Percentiles rank a stretch among this genome's conserved stretches.
phyloP scores from a whole-genome alignment of 768 basidiomycete species.

The Macrolepiota fuliginosa region DNA sequence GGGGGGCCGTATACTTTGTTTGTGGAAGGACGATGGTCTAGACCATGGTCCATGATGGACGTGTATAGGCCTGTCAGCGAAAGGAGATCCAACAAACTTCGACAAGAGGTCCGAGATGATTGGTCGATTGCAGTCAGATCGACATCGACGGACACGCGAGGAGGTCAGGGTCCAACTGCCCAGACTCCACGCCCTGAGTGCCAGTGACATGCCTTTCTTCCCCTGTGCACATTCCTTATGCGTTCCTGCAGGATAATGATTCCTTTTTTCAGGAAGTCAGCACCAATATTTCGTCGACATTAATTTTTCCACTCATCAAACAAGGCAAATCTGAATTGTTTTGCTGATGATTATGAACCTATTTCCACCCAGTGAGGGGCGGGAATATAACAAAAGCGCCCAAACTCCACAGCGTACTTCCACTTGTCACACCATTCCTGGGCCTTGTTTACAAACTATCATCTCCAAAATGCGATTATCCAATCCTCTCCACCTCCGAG shows the following conservation, averaged over 20 bases:
- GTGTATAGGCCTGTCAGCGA: too few relatives aligned
- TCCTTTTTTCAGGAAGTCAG: background rate
- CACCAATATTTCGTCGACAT: background rate
- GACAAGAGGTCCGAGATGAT: background rate
- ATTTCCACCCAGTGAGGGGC: background rate
- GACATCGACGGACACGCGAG: slow-evolving; percentile 9
- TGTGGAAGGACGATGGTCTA: background rate
- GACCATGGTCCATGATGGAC: background rate
- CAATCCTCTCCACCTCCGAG: slow-evolving; percentile 10
- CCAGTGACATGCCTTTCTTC: slow-evolving; percentile 9
- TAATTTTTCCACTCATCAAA: background rate
- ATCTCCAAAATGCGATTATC: slow-evolving; percentile 11
- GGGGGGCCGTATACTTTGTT: background rate
- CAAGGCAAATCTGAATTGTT: background rate
- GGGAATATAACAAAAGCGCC: slow-evolving; percentile 4
- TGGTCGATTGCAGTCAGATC: slow-evolving; percentile 4
- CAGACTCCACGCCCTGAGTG: background rate
- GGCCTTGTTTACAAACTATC: slow-evolving; percentile 2
- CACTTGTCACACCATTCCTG: slow-evolving; percentile 9
- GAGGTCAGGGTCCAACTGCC: slow-evolving; percentile 12
- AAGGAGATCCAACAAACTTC: background rate
- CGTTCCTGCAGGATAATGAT: slow-evolving; percentile 10
- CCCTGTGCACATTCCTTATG: slow-evolving; percentile 13
- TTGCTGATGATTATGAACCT: background rate
- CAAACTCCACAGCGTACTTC: slow-evolving; percentile 4